A percentile compares a stretch with the other conserved stretches of the same genome.
These are phyloP conservation scores for Fusarium subtropicale DNA, from an alignment of 2,329 filamentous ascomycete genomes.

Conservation along the genomic window DNA sequence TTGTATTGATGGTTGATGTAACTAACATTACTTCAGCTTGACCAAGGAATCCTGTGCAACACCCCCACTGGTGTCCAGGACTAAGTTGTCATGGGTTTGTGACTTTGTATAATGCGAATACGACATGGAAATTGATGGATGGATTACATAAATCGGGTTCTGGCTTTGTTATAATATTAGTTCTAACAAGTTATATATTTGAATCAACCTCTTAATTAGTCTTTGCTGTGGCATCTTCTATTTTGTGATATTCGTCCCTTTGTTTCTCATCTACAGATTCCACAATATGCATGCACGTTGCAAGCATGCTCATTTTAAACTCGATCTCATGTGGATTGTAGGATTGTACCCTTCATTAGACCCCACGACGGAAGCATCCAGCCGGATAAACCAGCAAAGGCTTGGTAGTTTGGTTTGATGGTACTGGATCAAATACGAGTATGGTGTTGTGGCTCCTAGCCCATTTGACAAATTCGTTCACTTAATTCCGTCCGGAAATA, in stretches of 20 bases:
- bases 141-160: not conserved
- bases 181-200: not conserved
- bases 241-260: too few species aligned
- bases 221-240: not conserved
- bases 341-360: too few species aligned
- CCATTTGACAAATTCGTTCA: not conserved
- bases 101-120: not conserved
- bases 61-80: slow-evolving; percentile 49
- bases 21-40: slow-evolving; percentile 36
- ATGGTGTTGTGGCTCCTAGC: not conserved
- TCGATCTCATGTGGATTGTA: not conserved
- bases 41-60: slow-evolving; percentile 53
- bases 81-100: slow-evolving; percentile 12
- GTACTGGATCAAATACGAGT: not conserved
- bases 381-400: not conserved
- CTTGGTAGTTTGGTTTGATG: not conserved
- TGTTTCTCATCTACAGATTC: too few species aligned
- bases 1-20: fast-evolving
- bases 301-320: not conserved
- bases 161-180: not conserved
- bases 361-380: not conserved
- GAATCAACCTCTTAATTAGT: not conserved
- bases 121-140: not conserved
- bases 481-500: not conserved
- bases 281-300: not conserved